Evolutionary conservation across 1,139 yeast genomes (phyloP).

Genomic region (Blastobotrys petasosporus): DNA sequence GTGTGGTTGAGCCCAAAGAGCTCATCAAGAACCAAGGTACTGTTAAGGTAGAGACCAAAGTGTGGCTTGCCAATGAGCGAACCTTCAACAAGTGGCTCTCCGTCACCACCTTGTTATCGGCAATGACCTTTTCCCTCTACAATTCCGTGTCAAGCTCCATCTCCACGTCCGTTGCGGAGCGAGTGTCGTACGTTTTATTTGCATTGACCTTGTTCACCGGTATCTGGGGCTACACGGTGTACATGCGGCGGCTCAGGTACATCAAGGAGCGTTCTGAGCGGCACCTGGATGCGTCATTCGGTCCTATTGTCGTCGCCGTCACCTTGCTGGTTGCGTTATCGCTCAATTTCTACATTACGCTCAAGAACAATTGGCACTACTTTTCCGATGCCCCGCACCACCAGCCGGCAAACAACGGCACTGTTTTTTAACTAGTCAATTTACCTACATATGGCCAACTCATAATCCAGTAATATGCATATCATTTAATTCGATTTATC

Average conservation of each 20-base stretch:
- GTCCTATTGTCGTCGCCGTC: constrained; percentile 73
- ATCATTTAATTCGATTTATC: too few species aligned
- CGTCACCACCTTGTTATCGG: constrained; percentile 81
- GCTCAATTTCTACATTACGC: constrained; percentile 48
- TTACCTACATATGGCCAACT: background rate
- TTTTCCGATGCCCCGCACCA: too few species aligned
- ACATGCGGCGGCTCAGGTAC: constrained; percentile 60
- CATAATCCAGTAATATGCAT: too few species aligned
- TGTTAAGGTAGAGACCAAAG: constrained; percentile 90
- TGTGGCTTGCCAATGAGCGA: constrained; percentile 97
- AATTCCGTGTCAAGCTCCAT: constrained; percentile 64
- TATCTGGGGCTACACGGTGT: constrained; percentile 82
- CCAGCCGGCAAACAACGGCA: too few species aligned
- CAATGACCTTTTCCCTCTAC: constrained; percentile 79
- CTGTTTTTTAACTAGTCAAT: background rate
- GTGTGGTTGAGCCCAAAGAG: constrained; percentile 74
- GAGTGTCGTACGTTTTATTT: constrained; percentile 75
- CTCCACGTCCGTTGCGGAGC: constrained; percentile 34
- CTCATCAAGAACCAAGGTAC: constrained; percentile 88
- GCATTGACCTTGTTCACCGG: constrained; percentile 75
- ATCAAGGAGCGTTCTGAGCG: constrained; percentile 78
- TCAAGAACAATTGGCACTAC: background rate
- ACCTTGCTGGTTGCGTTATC: constrained; percentile 63
- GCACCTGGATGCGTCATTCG: constrained; percentile 83
- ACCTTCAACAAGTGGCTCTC: constrained; percentile 95